A percentile compares a stretch with the other conserved stretches of the same genome.
phyloP scores from a whole-genome alignment of 2,329 filamentous ascomycete genomes.

The Fusarium nygamai region DNA sequence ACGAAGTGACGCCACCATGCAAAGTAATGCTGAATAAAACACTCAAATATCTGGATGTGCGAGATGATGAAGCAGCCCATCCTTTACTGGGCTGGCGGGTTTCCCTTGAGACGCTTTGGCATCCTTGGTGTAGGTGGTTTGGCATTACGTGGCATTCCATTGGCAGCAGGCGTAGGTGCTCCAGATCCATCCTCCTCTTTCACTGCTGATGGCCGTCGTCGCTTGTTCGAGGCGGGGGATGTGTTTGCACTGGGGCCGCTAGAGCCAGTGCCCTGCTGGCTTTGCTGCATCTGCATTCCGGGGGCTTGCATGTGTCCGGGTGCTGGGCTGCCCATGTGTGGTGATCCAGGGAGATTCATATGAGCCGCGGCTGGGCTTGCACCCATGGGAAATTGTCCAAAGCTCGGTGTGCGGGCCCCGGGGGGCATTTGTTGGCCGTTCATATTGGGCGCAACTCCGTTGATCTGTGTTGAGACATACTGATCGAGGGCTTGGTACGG shows the following conservation, averaged over 20 bases:
- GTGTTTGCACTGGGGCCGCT: slow-evolving; percentile 75
- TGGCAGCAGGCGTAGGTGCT: slow-evolving; percentile 60
- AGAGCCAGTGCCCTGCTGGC: slow-evolving; percentile 73
- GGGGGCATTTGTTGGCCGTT: slow-evolving; percentile 62
- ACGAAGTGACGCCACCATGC: slow-evolving; percentile 51
- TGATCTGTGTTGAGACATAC: slow-evolving; percentile 63
- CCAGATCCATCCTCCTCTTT: slow-evolving; percentile 64
- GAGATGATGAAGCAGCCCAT: neutral
- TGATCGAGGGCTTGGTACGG: slow-evolving; percentile 70
- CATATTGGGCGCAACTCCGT: slow-evolving; percentile 50
- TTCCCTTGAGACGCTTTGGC: slow-evolving; percentile 64
- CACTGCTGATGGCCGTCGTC: slow-evolving; percentile 65
- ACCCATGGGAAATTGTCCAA: slow-evolving; percentile 67
- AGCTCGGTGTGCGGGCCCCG: slow-evolving; percentile 64
- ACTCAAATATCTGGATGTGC: neutral
- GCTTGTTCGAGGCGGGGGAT: slow-evolving; percentile 69
- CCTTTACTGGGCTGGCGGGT: slow-evolving; percentile 48
- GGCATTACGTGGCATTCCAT: slow-evolving; percentile 62
- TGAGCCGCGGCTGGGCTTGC: slow-evolving; percentile 69
- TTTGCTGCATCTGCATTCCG: slow-evolving; percentile 73
- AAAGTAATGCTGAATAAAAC: slow-evolving; percentile 48
- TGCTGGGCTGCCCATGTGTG: slow-evolving; percentile 69
- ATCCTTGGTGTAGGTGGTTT: slow-evolving; percentile 68
- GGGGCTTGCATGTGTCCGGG: slow-evolving; percentile 71
- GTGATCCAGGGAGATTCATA: slow-evolving; percentile 70